Conservation (phyloP, 208 protist species). For the Leishmania major region DNA sequence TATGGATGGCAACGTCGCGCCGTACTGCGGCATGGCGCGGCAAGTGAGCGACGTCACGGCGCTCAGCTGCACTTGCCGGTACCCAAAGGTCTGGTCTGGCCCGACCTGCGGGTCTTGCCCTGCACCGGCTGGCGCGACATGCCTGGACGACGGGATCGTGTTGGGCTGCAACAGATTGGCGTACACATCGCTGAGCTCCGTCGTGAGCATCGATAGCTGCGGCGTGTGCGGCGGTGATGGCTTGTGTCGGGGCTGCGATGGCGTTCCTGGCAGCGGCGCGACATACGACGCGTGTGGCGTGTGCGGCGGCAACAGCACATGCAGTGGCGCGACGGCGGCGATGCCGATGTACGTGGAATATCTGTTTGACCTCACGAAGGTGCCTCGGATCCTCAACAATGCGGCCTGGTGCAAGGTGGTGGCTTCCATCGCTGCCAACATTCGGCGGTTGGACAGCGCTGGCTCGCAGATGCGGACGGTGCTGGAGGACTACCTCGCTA, state of each 20-base stretch:
- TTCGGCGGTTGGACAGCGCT: conserved; percentile 8
- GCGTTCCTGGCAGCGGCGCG: conserved; percentile 37
- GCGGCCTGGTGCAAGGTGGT: conserved; percentile 15
- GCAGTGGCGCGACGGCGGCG: conserved; percentile 7
- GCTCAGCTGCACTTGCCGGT: conserved; percentile 26
- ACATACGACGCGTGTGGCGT: conserved; percentile 54
- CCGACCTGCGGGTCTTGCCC: conserved; percentile 30
- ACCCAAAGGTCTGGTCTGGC: conserved; percentile 33
- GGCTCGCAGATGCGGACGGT: conserved; percentile 12
- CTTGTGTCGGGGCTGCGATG: conserved; percentile 57
- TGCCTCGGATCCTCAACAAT: conserved; percentile 7
- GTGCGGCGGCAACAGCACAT: conserved; percentile 53
- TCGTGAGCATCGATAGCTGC: conserved; percentile 36
- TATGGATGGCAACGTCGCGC: background rate
- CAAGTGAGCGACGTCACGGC: background rate
- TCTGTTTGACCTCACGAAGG: conserved; percentile 33
- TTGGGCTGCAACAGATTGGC: conserved; percentile 43
- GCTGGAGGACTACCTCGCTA: conserved; percentile 38
- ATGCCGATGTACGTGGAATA: conserved; percentile 36
- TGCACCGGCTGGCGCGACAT: conserved; percentile 37
- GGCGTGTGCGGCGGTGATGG: conserved; percentile 58
- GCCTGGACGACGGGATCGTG: conserved; percentile 19
- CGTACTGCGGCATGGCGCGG: conserved; percentile 7
- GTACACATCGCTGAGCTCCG: conserved; percentile 4
- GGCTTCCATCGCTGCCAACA: background rate